Conservation (phyloP, 2,329 filamentous ascomycete species). For the Leptographium procerum region DNA sequence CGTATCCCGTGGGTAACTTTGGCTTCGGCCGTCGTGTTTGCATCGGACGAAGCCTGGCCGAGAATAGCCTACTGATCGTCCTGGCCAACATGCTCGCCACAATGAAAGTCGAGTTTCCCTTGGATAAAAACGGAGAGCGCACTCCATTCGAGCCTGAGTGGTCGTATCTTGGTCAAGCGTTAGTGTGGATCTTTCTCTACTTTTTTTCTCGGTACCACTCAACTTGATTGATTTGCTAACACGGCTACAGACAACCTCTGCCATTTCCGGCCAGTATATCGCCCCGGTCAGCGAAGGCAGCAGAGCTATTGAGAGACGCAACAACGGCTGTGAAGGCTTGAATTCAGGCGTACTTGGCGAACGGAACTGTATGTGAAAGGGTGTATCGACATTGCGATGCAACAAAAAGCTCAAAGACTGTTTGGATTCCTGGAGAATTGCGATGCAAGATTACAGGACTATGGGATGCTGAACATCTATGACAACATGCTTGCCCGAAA, state of each 20-base stretch:
- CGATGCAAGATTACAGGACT: no score
- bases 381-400: no score
- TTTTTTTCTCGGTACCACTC: background rate
- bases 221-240: background rate
- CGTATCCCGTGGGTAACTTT: slow-evolving; percentile 33
- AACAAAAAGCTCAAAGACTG: no score
- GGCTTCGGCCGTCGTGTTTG: slow-evolving; percentile 46
- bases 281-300: background rate
- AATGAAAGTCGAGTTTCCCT: slow-evolving; percentile 19
- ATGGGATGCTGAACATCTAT: no score
- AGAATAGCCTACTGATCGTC: slow-evolving; percentile 33
- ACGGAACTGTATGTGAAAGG: background rate
- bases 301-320: background rate
- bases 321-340: background rate
- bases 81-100: slow-evolving; percentile 37
- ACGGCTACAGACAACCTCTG: background rate
- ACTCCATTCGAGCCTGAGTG: slow-evolving; percentile 25
- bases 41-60: slow-evolving; percentile 42
- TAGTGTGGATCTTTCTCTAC: background rate
- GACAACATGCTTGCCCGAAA: no score
- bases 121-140: slow-evolving; percentile 18
- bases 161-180: background rate
- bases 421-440: no score
- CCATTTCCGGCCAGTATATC: background rate
- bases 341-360: background rate